Evolutionary conservation across 352 stramenopile genomes (phyloP), one percentile per base, ranked within the genome.

Genomic region (Globisporangium ultimum): DNA sequence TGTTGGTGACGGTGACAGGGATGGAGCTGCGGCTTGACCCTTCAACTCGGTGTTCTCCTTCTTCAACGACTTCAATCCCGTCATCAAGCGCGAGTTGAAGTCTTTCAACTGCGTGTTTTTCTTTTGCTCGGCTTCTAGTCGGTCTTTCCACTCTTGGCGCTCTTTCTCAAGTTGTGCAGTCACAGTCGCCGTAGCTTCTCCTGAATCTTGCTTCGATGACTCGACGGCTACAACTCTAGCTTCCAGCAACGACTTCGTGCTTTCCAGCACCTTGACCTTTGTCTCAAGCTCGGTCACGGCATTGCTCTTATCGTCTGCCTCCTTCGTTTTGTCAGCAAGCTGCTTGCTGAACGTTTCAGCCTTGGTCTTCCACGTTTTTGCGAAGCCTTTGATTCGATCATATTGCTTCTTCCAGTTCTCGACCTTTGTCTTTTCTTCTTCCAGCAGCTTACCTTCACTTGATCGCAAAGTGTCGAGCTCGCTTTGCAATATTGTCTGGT

Each of bases 341-440:
- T 86, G 72, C 63, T 87, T 89, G 7, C 61, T 86, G 42, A 89
- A 58, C 28, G 56, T 57, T 62, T 93, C 80, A 0, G 80, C 77
- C 70, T 91, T 89, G 21, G 72, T 76, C 70, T 93, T 91, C 84
- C 84, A 93, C 38, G 76, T 87, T 69, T 93, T 93, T 2, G 82
- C 81, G 53, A 91, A 93, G 1, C 71, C 73, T 65, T 91, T 89
- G 60, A 93, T 91, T 7, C 76, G 74, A 21, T 91, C 80, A 42
- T 91, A 91, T 63, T 89, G 78, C 59, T 88, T 88, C 45, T 70
- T 70, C 67, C 77, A 79, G 57, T 90, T 89, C 49, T 88, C 79
- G 3, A 72, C 67, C 61, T 85, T 87, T 28, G 73, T 76, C 55
- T 84, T 79, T 51, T 89, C 81, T 63, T 88, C 78, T 60, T 86